phyloP scores from a whole-genome alignment of 2,329 filamentous ascomycete species.

The Akanthomyces dipterigenus region DNA sequence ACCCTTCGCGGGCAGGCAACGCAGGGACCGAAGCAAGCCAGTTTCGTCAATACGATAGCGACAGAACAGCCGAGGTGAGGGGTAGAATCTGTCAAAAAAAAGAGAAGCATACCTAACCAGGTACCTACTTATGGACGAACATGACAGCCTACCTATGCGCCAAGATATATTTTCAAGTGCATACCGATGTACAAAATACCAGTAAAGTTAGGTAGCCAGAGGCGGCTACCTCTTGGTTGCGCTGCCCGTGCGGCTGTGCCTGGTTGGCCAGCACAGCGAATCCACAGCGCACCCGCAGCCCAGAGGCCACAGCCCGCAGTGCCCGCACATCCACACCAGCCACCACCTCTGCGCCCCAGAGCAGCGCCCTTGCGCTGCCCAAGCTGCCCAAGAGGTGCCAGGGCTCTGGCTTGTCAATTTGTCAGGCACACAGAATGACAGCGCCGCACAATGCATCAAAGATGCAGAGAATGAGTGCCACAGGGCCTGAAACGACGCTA shows the following conservation, averaged over 20 bases:
- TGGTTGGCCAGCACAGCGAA: too few species aligned
- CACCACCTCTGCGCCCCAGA: background rate
- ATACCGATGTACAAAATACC: background rate
- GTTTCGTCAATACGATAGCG: background rate
- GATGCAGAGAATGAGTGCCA: background rate
- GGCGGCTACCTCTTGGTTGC: too few species aligned
- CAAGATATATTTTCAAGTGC: background rate
- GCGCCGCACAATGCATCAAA: background rate
- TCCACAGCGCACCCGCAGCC: background rate
- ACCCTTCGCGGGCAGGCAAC: background rate
- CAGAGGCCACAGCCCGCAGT: too few species aligned
- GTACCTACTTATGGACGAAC: too few species aligned
- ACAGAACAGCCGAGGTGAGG: background rate
- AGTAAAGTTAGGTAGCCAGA: too few species aligned
- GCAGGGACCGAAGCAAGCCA: background rate
- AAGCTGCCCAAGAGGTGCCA: too few species aligned
- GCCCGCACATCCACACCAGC: background rate
- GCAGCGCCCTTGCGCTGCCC: background rate
- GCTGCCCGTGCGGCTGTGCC: too few species aligned
- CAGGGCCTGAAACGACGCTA: constrained; percentile 10
- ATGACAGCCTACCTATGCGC: background rate
- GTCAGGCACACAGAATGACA: background rate
- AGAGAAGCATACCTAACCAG: too few species aligned
- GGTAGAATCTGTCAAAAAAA: too few species aligned
- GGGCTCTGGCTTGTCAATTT: too few species aligned